Percentiles rank a stretch among this genome's conserved stretches.
Conservation (phyloP, 2,329 filamentous ascomycete genomes). For the Hawksworthiomyces lignivorus region DNA sequence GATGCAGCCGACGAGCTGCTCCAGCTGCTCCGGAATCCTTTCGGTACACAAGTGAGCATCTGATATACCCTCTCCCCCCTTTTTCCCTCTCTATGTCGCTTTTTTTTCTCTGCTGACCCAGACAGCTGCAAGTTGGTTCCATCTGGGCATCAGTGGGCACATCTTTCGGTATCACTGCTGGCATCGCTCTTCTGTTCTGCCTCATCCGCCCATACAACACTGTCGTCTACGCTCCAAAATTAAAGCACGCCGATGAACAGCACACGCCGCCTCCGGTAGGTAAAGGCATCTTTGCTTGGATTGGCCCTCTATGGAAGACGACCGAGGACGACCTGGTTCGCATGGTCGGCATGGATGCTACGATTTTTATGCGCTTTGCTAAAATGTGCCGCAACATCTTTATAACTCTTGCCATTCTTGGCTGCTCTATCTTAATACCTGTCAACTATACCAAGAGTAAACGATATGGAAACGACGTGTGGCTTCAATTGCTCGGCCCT, state of each 20-base stretch:
- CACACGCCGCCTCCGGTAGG: slow-evolving; percentile 82
- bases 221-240: slow-evolving; percentile 86
- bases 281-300: slow-evolving; percentile 83
- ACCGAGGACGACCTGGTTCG: slow-evolving; percentile 70
- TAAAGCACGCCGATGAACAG: slow-evolving; percentile 85
- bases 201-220: slow-evolving; percentile 85
- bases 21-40: slow-evolving; percentile 41
- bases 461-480: slow-evolving; percentile 26
- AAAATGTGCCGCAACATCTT: slow-evolving; percentile 94
- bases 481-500: slow-evolving; percentile 55
- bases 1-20: slow-evolving; percentile 36
- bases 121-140: slow-evolving; percentile 45
- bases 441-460: slow-evolving; percentile 57
- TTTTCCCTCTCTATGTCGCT: background rate
- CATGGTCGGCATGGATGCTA: slow-evolving; percentile 85
- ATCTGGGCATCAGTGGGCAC: slow-evolving; percentile 73
- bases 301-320: slow-evolving; percentile 68
- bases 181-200: slow-evolving; percentile 76
- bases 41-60: slow-evolving; percentile 33
- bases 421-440: slow-evolving; percentile 72
- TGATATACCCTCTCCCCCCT: too few relatives aligned
- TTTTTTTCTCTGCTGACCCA: background rate
- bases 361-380: slow-evolving; percentile 79
- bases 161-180: slow-evolving; percentile 65
- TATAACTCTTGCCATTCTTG: slow-evolving; percentile 60